phyloP scores from a whole-genome alignment of 1,284 basidiomycete genomes.

The Ceratobasidium sp. region DNA sequence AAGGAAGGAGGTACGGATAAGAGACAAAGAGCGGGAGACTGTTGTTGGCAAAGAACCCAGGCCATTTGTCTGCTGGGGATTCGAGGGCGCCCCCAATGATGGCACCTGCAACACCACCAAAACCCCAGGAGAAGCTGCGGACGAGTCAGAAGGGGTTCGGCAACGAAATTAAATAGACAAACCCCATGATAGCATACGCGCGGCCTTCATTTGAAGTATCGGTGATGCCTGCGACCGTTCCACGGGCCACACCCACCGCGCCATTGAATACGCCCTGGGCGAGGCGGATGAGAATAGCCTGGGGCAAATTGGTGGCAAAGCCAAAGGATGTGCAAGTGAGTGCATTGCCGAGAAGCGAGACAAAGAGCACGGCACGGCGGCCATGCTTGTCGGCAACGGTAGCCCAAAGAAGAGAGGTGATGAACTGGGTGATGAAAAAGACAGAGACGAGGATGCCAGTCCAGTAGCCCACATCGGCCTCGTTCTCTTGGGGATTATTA shows the following conservation, averaged over 20 bases:
- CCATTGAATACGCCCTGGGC: conserved; percentile 96
- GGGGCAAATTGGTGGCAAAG: conserved; percentile 79
- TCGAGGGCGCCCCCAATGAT: conserved; percentile 90
- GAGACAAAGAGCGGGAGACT: conserved; percentile 75
- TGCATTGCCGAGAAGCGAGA: conserved; percentile 86
- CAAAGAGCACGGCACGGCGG: conserved; percentile 82
- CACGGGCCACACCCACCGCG: conserved; percentile 91
- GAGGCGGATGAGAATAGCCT: conserved; percentile 89
- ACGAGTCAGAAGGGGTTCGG: not conserved
- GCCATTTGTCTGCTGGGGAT: conserved; percentile 86
- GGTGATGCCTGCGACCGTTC: conserved; percentile 88
- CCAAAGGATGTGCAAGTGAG: conserved; percentile 86
- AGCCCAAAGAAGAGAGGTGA: conserved; percentile 94
- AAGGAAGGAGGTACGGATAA: conserved; percentile 94
- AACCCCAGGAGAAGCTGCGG: conserved; percentile 86
- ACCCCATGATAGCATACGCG: conserved; percentile 94
- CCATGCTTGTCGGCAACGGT: conserved; percentile 94
- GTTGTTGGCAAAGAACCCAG: conserved; percentile 69
- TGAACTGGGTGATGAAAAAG: conserved; percentile 87
- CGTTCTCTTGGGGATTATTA: conserved; percentile 52
- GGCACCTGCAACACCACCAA: conserved; percentile 91
- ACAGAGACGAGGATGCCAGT: conserved; percentile 83
- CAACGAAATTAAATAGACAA: conserved; percentile 47
- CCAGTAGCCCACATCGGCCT: conserved; percentile 84
- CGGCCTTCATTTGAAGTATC: conserved; percentile 91